Base-by-base conservation (phyloP, 2,329 filamentous ascomycete species). In the Ceratocystis cubensis region DNA sequence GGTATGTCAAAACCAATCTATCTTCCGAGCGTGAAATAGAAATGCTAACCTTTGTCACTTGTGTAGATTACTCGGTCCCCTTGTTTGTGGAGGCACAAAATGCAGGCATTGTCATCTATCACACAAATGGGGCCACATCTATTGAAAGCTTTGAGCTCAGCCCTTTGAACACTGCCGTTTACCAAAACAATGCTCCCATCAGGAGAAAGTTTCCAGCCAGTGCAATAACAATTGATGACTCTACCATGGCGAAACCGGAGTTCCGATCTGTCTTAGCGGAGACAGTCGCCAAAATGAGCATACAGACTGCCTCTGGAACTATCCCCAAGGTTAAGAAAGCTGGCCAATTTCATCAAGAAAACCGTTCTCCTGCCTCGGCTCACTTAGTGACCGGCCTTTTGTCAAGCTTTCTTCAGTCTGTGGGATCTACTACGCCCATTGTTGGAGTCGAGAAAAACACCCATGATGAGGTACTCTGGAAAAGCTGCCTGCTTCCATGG, bases 381-480 rank as follows among this genome's bases (percentile, higher is more conserved):
- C 74, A 72, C 1, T 73, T 84, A 13, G 76, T 86, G 0, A 84
- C 80, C 0, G 79, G 84, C 50, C 75, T 82, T 6, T 73, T 79
- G 3, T 62, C 69, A 0, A 75, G 75, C 0, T 73, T 81, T 2
- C 69, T 83, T 1, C 72, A 73, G 13, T 74, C 76, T 3, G 13
- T 46, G 0, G 80, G 80, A 0, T 63, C 69, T 1, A 66, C 71
- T 0, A 65, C 69, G 3, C 17, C 71, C 0, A 69, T 70, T 0
- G 5, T 62, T 0, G 72, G 74, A 0, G 75, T 85, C n/a, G 73
- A 69, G 56, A 86, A 85, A 67, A 74, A 79, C 37, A 81, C 79
- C 0, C 78, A 81, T 1, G 82, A 85, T 48, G 82, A 85, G 15
- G 76, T 84, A 0, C 66, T 81, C 8, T 84, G 76, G 74, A 67